Evolutionary conservation across 1,284 basidiomycete species (phyloP), one percentile per base, ranked within the genome.

Genomic region (Butyriboletus regius): DNA sequence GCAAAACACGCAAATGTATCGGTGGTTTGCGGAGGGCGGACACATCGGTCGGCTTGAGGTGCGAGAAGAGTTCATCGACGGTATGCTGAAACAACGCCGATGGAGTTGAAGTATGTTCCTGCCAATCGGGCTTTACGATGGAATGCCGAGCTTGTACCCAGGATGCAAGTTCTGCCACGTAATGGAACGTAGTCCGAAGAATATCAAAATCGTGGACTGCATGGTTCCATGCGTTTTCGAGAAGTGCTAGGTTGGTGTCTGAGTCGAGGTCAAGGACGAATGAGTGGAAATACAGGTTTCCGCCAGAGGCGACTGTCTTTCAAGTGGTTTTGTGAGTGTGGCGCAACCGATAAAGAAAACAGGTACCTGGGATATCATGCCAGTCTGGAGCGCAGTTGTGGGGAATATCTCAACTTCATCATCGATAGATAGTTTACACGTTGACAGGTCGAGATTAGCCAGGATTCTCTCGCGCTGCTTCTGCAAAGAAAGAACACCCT

Each of bases 361-460:
- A 55, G 61, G 31, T 54, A 75, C 75, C 65, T 77, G 76, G 5
- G 76, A 75, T 35, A 77, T 58, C 75, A 77, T 76, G 7, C 75
- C 75, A 15, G 72, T 66, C 59, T 77, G 75, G 14, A 77, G 62
- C 12, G 66, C 65, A 5, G 74, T 77, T 12, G 71, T 70, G 15
- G 75, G 72, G 50, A 64, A 72, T 20, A 74, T 47, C 13, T 58
- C 51, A 13, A 73, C 63, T 24, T 63, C 48, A 47, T 77, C 75
- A 8, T 59, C 58, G 12, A 52, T 22, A 58, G 56, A 45, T 46
- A 60, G 32, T 55, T 55, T 51, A 57, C 57, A 48, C 42, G 48
- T 32, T 22, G 48, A 48, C 6, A 33, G 41, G 32, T 62, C 44
- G 40, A 64, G 18, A 48, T 13, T 43, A 22, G 32, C 33, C 35